Percentiles rank a stretch among this genome's conserved stretches.
These are phyloP conservation scores for Blastobotrys raffinosifermentans DNA, from an alignment of 1,139 yeast species.

Conservation along the genomic window DNA sequence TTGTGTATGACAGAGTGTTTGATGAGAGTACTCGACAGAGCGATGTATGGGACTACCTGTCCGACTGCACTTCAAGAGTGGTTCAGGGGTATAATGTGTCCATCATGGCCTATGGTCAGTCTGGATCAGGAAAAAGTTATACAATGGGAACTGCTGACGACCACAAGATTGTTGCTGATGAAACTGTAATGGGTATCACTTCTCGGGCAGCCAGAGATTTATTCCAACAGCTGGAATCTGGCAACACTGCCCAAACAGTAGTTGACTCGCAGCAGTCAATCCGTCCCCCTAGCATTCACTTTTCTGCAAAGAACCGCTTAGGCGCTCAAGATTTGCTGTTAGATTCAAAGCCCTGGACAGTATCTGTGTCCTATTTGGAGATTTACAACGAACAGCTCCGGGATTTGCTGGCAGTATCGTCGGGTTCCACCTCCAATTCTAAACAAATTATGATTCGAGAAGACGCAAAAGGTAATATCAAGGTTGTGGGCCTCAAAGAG, in stretches of 20 bases:
- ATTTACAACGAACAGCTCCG: conserved; percentile 65
- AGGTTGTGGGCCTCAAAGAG: conserved; percentile 21
- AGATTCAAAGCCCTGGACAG: conserved; percentile 16
- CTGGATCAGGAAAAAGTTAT: conserved; percentile 32
- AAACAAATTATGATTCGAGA: conserved; percentile 20
- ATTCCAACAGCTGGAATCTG: conserved; percentile 13
- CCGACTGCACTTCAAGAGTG: conserved; percentile 15
- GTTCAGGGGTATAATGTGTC: conserved; percentile 29
- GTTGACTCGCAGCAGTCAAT: conserved; percentile 4
- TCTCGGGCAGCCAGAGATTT: conserved; percentile 19
- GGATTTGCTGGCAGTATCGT: conserved; percentile 42
- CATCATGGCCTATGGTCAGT: conserved; percentile 32
- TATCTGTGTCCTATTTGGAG: conserved; percentile 41
- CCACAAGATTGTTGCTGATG: conserved; percentile 8
- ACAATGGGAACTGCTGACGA: conserved; percentile 29
- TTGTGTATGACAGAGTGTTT: conserved; percentile 22
- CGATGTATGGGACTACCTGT: conserved; percentile 21
- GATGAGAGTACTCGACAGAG: conserved; percentile 19
- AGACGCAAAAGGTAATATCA: conserved; percentile 22
- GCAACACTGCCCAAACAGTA: conserved; percentile 5
- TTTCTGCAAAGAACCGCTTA: conserved; percentile 9
- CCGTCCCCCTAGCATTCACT: conserved; percentile 10
- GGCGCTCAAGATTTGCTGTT: conserved; percentile 6
- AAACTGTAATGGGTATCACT: conserved; percentile 18
- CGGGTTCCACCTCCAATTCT: conserved; percentile 4